phyloP scores from a whole-genome alignment of 768 basidiomycete species.

The Boletellus emodensis region DNA sequence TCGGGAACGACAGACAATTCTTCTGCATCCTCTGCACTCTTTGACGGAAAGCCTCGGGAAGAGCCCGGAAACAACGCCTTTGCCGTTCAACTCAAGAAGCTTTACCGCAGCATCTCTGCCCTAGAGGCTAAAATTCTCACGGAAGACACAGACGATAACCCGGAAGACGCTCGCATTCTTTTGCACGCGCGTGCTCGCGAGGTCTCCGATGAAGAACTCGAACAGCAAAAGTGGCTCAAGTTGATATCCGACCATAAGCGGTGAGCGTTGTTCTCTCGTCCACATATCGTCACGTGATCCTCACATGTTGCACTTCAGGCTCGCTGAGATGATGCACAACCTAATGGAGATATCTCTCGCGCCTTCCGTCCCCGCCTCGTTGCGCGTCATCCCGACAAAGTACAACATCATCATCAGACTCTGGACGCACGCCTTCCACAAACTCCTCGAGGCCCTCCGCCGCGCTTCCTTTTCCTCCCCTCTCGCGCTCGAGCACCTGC shows the following conservation, averaged over 20 bases:
- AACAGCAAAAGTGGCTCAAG: conserved; percentile 74
- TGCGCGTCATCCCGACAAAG: conserved; percentile 85
- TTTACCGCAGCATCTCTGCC: conserved; percentile 78
- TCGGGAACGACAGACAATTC: conserved; percentile 73
- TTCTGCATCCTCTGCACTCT: conserved; percentile 65
- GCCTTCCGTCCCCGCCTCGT: conserved; percentile 81
- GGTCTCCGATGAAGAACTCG: conserved; percentile 50
- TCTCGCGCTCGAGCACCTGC: conserved; percentile 82
- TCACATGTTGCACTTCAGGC: conserved; percentile 42
- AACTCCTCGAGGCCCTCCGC: conserved; percentile 84
- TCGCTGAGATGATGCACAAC: conserved; percentile 88
- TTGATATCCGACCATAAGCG: conserved; percentile 78
- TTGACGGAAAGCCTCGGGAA: conserved; percentile 52
- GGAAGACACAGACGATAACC: conserved; percentile 55
- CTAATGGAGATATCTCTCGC: conserved; percentile 83
- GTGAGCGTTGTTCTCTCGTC: conserved; percentile 42
- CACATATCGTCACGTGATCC: background rate
- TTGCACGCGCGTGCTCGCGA: conserved; percentile 32
- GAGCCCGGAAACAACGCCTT: conserved; percentile 64
- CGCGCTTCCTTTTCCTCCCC: conserved; percentile 67
- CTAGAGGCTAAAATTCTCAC: conserved; percentile 73
- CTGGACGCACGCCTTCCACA: conserved; percentile 90
- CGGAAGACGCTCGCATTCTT: conserved; percentile 37
- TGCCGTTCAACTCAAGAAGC: conserved; percentile 68
- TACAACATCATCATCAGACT: conserved; percentile 94